Evolutionary conservation across 805 yeast genomes (phyloP), one percentile per base, ranked within the genome.

Genomic region (Ogataea neopini): DNA sequence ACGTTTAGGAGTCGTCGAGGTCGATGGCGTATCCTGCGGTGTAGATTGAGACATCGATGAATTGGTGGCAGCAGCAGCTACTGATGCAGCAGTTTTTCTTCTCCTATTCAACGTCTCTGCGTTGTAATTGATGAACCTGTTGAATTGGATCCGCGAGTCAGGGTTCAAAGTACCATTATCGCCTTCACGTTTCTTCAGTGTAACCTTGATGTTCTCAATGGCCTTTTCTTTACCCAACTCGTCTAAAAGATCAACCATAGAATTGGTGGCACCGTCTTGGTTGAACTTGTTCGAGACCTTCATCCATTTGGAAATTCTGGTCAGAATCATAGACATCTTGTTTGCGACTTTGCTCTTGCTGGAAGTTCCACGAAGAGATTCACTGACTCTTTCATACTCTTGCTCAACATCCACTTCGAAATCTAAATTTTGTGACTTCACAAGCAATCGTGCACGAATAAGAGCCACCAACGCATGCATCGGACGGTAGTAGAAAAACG

Each of bases 201-300:
- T 57, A 22, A 62, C 48, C 42, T 48, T 60, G 42, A 67, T 63
- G 43, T 54, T 62, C 47, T 70, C 73, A n/a, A 70, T 66, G 1
- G 73, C 73, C 43, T 67, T 73, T 52, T 78, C 81, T 43, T 72
- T 71, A 8, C 77, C 83, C 45, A 79, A 70, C 60, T 81, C 83
- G 52, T 80, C 77, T 47, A 75, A 61, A 38, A 81, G 64, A 32
- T 73, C 74, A 48, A 80, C 67, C 67, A 79, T 77, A 11, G 84
- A 82, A 49, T 75, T 74, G n/a, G 73, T 67, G 36, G 81, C 83
- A 14, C 84, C 83, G 44, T 61, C 62, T 25, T 70, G 73, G 50
- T 77, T 67, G 53, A 71, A 67, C 28, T 59, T 61, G 44, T 59
- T 61, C 13, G 71, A 66, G 15, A 67, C 68, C 32, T 64, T 63